Evolutionary conservation across 495 filamentous ascomycete genomes (phyloP).

Genomic region (Penicillium waksmanii): DNA sequence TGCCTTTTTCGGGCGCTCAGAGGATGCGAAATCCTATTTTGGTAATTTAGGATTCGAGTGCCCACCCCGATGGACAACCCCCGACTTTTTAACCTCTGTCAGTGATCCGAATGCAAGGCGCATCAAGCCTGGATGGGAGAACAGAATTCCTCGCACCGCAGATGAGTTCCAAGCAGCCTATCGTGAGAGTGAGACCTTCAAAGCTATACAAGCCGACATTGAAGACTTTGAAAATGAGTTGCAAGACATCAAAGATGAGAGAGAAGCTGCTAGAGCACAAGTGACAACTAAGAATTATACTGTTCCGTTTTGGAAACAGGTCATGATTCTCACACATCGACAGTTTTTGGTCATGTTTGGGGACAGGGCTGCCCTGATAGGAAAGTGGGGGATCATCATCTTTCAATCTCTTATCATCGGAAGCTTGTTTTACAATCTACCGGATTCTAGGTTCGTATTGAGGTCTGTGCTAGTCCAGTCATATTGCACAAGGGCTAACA

Average conservation of each 20-base stretch:
- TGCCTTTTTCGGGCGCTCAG: slow-evolving; percentile 63
- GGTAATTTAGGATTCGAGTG: slow-evolving; percentile 65
- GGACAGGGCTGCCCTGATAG: slow-evolving; percentile 54
- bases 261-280: slow-evolving; percentile 47
- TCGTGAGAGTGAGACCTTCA: slow-evolving; percentile 46
- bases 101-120: slow-evolving; percentile 65
- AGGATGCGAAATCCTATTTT: slow-evolving; percentile 63
- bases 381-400: slow-evolving; percentile 62
- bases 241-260: slow-evolving; percentile 48
- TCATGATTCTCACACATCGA: slow-evolving; percentile 66
- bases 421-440: slow-evolving; percentile 73
- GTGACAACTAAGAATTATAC: slow-evolving; percentile 64
- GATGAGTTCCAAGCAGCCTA: slow-evolving; percentile 62
- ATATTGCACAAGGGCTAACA: background rate
- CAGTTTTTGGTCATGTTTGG: slow-evolving; percentile 70
- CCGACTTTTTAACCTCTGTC: slow-evolving; percentile 71
- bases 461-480: background rate
- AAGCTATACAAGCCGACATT: slow-evolving; percentile 45
- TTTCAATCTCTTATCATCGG: slow-evolving; percentile 79
- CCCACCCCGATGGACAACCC: slow-evolving; percentile 64
- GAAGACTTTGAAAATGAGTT: slow-evolving; percentile 56
- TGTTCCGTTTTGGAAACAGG: slow-evolving; percentile 67
- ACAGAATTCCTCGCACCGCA: slow-evolving; percentile 61
- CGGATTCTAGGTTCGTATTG: slow-evolving; percentile 50
- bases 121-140: slow-evolving; percentile 60